Percentiles rank a stretch among this genome's conserved stretches.
These are phyloP conservation scores for Ceriops tagal DNA, from an alignment of 345 rosid genomes.

Conservation along the genomic window DNA sequence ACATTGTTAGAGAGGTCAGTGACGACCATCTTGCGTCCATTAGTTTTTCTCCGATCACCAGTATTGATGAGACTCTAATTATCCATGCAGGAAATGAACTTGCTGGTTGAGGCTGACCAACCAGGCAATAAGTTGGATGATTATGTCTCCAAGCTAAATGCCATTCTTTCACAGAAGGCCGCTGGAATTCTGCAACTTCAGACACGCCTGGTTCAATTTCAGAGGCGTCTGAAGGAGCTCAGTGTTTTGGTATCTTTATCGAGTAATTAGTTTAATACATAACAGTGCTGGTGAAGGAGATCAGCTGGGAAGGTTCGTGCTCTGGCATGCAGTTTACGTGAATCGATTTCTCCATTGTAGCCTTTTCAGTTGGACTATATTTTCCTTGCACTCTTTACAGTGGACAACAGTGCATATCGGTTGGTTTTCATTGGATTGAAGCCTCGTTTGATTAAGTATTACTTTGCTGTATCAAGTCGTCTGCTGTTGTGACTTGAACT, in stretches of 20 bases:
- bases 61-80: conserved; percentile 7
- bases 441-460: conserved; percentile 1
- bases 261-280: conserved; percentile 9
- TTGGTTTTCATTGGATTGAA: not conserved
- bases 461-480: not conserved
- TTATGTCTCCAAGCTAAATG: conserved; percentile 45
- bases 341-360: not conserved
- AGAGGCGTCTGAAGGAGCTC: conserved; percentile 44
- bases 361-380: not conserved
- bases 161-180: conserved; percentile 57
- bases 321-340: not conserved
- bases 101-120: conserved; percentile 57
- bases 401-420: conserved; percentile 5
- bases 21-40: not conserved
- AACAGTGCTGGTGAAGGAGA: conserved; percentile 2
- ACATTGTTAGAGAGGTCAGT: conserved; percentile 49
- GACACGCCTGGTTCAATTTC: conserved; percentile 47
- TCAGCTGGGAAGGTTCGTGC: not conserved
- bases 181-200: conserved; percentile 54
- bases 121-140: conserved; percentile 57
- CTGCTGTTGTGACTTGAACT: conserved; percentile 8
- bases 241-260: conserved; percentile 41
- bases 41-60: not conserved
- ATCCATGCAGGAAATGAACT: conserved; percentile 54
- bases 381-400: not conserved